phyloP scores from a whole-genome alignment of 768 basidiomycete species.

The Pleurotus tuoliensis region DNA sequence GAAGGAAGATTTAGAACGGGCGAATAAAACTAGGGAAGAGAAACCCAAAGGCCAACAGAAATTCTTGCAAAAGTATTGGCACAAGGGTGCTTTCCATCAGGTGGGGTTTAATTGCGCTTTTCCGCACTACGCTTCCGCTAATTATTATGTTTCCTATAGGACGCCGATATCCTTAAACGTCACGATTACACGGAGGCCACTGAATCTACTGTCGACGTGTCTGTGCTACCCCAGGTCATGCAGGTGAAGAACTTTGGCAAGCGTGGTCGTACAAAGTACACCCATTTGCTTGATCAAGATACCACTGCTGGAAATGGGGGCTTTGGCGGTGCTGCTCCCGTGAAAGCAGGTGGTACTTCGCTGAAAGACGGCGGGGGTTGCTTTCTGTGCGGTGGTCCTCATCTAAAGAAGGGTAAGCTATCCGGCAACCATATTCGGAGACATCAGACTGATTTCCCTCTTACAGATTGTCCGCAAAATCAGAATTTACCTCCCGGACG shows the following conservation, averaged over 20 bases:
- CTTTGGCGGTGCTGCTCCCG: slow-evolving; percentile 56
- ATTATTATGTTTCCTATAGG: slow-evolving; percentile 41
- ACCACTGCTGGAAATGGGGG: slow-evolving; percentile 66
- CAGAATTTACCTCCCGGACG: slow-evolving; percentile 29
- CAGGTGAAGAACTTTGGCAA: slow-evolving; percentile 95
- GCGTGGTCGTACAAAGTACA: slow-evolving; percentile 91
- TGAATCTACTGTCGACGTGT: slow-evolving; percentile 83
- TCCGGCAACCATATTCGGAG: neutral
- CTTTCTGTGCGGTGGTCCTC: slow-evolving; percentile 91
- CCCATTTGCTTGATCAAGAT: slow-evolving; percentile 93
- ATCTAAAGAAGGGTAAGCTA: slow-evolving; percentile 78
- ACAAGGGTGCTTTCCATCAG: slow-evolving; percentile 99
- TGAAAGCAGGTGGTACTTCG: slow-evolving; percentile 53
- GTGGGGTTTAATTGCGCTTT: slow-evolving; percentile 31
- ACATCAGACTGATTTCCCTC: neutral
- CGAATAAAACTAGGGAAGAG: slow-evolving; percentile 76
- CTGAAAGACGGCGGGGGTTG: slow-evolving; percentile 63
- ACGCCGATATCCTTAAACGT: slow-evolving; percentile 78
- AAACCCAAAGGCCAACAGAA: slow-evolving; percentile 90
- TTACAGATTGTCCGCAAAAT: slow-evolving; percentile 50
- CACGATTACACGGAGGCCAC: slow-evolving; percentile 91
- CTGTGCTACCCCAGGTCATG: slow-evolving; percentile 90
- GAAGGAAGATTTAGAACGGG: slow-evolving; percentile 87
- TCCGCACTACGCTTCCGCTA: neutral
- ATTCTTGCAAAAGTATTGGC: slow-evolving; percentile 98